These are phyloP conservation scores for Diaporthe citriasiana DNA, from an alignment of 2,329 filamentous ascomycete genomes.

Conservation along the genomic window DNA sequence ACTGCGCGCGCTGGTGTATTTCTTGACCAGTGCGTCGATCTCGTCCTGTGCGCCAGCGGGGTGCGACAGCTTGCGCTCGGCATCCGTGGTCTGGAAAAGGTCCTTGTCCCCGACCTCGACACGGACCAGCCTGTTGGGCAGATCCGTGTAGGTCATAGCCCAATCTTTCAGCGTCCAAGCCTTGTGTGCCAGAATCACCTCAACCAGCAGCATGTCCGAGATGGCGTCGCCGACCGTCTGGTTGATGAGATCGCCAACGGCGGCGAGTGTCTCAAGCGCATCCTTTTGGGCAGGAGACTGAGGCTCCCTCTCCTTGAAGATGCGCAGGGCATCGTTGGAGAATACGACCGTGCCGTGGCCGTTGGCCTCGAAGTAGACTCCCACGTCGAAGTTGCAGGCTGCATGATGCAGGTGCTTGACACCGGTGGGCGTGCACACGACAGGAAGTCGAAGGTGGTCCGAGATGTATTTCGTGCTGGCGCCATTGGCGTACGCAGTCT, in stretches of 20 bases:
- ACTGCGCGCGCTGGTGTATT: slow-evolving; percentile 89
- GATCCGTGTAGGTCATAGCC: slow-evolving; percentile 92
- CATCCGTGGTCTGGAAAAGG: slow-evolving; percentile 91
- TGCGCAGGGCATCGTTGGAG: slow-evolving; percentile 83
- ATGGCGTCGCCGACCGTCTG: slow-evolving; percentile 97
- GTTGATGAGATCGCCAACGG: slow-evolving; percentile 93
- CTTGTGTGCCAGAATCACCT: slow-evolving; percentile 96
- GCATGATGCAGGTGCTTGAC: slow-evolving; percentile 98
- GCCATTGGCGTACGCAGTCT: slow-evolving; percentile 98
- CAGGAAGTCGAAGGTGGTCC: slow-evolving; percentile 87
- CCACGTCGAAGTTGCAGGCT: slow-evolving; percentile 94
- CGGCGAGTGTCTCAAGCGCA: slow-evolving; percentile 86
- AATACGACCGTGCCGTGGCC: slow-evolving; percentile 98
- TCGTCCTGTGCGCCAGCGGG: slow-evolving; percentile 85
- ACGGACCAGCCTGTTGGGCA: slow-evolving; percentile 94
- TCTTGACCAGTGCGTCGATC: slow-evolving; percentile 89
- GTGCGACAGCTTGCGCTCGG: slow-evolving; percentile 87
- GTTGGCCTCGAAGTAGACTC: slow-evolving; percentile 99
- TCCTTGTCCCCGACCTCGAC: slow-evolving; percentile 91
- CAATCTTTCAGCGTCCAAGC: slow-evolving; percentile 91
- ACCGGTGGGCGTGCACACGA: slow-evolving; percentile 93
- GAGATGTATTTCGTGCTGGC: slow-evolving; percentile 93
- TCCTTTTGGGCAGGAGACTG: slow-evolving; percentile 93
- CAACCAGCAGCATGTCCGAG: slow-evolving; percentile 95
- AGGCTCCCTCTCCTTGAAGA: slow-evolving; percentile 84